These are phyloP conservation scores for Fagopyrum esculentum DNA, from an alignment of 148 eudicot species.

Conservation along the genomic window DNA sequence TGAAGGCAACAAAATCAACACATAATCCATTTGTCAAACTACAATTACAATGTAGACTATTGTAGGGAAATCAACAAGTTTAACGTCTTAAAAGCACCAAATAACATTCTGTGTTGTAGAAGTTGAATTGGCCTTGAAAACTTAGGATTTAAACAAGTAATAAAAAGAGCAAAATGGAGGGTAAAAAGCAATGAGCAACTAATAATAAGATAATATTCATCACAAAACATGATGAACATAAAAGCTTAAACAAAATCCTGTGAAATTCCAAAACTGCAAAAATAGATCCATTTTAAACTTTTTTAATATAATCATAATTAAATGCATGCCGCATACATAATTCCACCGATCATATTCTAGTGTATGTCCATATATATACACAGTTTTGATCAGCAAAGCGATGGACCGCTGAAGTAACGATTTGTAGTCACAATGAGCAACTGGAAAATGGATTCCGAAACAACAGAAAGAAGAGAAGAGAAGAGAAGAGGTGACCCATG, in stretches of 20 bases:
- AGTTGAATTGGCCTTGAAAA: not conserved
- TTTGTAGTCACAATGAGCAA: not conserved
- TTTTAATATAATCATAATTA: not conserved
- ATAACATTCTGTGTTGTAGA: not conserved
- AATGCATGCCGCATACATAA: not conserved
- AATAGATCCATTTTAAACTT: not conserved
- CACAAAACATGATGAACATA: not conserved
- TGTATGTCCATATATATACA: not conserved
- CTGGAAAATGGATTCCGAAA: not conserved
- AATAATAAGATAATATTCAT: not conserved
- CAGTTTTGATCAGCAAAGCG: not conserved
- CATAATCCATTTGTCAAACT: not conserved
- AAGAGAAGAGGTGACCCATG: conserved; percentile 43
- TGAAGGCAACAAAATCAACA: conserved; percentile 16
- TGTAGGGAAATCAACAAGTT: not conserved
- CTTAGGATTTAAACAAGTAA: not conserved
- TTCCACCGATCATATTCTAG: not conserved
- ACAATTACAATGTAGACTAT: not conserved
- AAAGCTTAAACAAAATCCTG: not conserved
- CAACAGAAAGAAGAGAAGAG: not conserved
- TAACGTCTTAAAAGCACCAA: not conserved
- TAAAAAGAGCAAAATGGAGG: not conserved
- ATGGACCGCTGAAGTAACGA: not conserved
- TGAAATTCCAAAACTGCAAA: not conserved
- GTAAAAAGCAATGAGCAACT: not conserved